Evolutionary conservation across 768 basidiomycete genomes (phyloP), one percentile per base, ranked within the genome.

Genomic region (Suillus decipiens): DNA sequence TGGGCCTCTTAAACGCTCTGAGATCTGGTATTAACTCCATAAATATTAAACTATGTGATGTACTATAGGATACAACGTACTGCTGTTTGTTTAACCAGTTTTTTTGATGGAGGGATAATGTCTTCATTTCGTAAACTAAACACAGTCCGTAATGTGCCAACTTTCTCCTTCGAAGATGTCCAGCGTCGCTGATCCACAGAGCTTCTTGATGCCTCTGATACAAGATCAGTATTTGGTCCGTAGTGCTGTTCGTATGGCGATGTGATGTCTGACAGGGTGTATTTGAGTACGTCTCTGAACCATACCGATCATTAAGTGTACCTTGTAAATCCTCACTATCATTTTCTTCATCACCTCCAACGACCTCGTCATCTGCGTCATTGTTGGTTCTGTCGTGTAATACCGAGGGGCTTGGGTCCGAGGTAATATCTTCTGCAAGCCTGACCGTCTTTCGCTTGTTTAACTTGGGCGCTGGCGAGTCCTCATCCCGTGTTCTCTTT

Each of bases 171-270:
- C 0, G 78, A 77, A 19, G 75, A 78, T 19, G 72, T 80, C 93
- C 92, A 95, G 24, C 80, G 72, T 6, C 78, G 75, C 51, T 80
- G 73, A 57, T 90, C 87, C 0, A 84, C 87, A 5, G 83, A 76
- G 12, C 75, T 70, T 61, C 87, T 81, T 17, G 80, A 81, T 36
- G 71, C 69, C 42, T 82, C 83, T 0, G 85, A 80, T 24, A 91
- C 73, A 28, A 78, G 69, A n/a, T 75, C 61, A 4, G 92, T 83
- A 5, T 79, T 77, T 15, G 81, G 69, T 11, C 92, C 92, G 72
- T 93, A 95, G 70, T 95, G 93, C 11, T 73, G 76, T 68, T 93
- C 90, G 69, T 93, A 92, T 57, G 79, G 73, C 68, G 88, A 82
- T 60, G 67, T 64, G 48, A 58, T 67, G 67, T 67, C 66, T 50